phyloP scores from a whole-genome alignment of 352 stramenopile genomes.

The Blastocystis sp. region DNA sequence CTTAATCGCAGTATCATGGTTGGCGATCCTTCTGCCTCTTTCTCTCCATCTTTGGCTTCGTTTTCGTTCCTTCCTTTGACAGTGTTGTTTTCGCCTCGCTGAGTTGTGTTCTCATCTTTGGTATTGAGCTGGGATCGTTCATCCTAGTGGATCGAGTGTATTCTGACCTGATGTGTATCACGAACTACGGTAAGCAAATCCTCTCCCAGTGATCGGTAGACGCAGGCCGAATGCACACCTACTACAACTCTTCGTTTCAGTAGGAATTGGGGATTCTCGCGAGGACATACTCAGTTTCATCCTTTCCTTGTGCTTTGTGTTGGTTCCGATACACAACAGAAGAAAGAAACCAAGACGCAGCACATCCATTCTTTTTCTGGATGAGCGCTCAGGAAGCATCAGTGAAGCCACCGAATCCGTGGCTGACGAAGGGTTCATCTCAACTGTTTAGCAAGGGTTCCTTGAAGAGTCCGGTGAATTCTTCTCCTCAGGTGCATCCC shows the following conservation, averaged over 20 bases:
- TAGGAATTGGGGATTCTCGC: no score
- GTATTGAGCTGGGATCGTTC: background rate
- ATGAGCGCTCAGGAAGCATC: background rate
- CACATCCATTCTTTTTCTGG: no score
- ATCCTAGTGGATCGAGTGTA: slow-evolving; percentile 19
- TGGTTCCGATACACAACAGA: no score
- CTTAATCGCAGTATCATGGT: slow-evolving; percentile 16
- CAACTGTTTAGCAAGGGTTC: background rate
- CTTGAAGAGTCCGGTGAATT: background rate
- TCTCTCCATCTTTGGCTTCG: slow-evolving; percentile 12
- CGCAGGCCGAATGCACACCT: background rate
- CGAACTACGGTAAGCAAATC: background rate
- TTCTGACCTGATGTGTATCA: slow-evolving; percentile 7
- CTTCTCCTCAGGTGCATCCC: background rate
- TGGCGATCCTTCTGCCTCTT: slow-evolving; percentile 52
- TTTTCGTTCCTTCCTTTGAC: slow-evolving; percentile 46
- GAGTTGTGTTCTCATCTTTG: slow-evolving; percentile 6
- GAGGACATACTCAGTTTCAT: no score
- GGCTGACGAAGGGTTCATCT: slow-evolving; percentile 49
- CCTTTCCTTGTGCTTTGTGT: no score
- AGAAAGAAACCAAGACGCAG: no score
- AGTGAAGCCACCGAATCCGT: slow-evolving; percentile 7
- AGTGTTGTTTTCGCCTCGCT: background rate
- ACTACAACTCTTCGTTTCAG: background rate
- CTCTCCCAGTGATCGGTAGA: background rate